Conservation (phyloP, 768 basidiomycete species). For the Pholiota molesta region DNA sequence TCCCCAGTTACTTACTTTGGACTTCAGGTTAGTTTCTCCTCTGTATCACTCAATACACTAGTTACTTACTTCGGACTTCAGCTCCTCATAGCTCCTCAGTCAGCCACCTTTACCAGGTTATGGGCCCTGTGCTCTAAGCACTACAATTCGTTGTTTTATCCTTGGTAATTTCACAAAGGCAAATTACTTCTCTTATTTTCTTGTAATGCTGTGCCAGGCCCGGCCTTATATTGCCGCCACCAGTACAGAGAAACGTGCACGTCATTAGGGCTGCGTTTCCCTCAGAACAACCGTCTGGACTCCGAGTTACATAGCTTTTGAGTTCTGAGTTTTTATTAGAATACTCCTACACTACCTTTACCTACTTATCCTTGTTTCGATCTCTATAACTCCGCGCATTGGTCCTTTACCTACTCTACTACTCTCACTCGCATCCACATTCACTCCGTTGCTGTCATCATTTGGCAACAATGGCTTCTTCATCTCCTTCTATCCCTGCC, state of each 20-base stretch:
- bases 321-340: too few relatives aligned
- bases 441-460: neutral
- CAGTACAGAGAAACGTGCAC: too few relatives aligned
- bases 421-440: neutral
- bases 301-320: too few relatives aligned
- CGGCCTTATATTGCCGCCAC: too few relatives aligned
- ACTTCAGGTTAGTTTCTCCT: neutral
- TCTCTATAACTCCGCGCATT: neutral
- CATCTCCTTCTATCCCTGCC: neutral
- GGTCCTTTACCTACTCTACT: neutral
- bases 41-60: neutral
- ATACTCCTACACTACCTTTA: too few relatives aligned
- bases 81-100: neutral
- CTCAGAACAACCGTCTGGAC: too few relatives aligned
- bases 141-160: neutral
- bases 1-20: constrained; percentile 5
- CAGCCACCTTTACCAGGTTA: too few relatives aligned
- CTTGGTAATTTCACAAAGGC: too few relatives aligned
- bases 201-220: too few relatives aligned
- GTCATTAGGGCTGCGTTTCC: too few relatives aligned
- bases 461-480: neutral
- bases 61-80: constrained; percentile 8
- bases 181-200: too few relatives aligned
- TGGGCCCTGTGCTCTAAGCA: neutral
- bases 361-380: neutral